phyloP scores from a whole-genome alignment of 176 grass and related monocot genomes.

The Juncus inflexus region DNA sequence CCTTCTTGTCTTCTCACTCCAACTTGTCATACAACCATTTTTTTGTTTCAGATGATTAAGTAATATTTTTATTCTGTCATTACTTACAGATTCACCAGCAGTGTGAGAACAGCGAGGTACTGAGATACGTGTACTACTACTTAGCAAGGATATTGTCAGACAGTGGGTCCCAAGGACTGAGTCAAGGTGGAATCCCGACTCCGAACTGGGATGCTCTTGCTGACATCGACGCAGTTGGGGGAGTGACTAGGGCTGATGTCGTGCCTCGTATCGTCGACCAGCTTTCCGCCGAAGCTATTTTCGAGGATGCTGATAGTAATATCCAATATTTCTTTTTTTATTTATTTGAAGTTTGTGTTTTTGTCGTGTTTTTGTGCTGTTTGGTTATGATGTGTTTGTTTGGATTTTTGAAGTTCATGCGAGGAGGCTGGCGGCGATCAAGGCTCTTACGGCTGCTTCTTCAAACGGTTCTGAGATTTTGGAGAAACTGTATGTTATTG shows the following conservation, averaged over 20 bases:
- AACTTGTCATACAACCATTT: slow-evolving; percentile 9
- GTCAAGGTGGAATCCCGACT: slow-evolving; percentile 91
- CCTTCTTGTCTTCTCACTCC: slow-evolving; percentile 5
- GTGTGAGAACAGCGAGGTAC: slow-evolving; percentile 87
- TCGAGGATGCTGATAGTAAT: slow-evolving; percentile 73
- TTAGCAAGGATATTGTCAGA: slow-evolving; percentile 95
- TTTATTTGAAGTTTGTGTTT: slow-evolving; percentile 11
- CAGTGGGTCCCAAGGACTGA: slow-evolving; percentile 89
- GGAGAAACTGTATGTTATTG: slow-evolving; percentile 80
- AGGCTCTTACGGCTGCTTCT: slow-evolving; percentile 72
- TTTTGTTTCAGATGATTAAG: no score
- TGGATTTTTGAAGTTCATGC: slow-evolving; percentile 78
- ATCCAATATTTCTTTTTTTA: slow-evolving; percentile 21
- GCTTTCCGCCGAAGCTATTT: slow-evolving; percentile 74
- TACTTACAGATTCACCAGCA: slow-evolving; percentile 95
- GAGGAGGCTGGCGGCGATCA: slow-evolving; percentile 82
- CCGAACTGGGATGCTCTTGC: slow-evolving; percentile 98
- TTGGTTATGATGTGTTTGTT: slow-evolving; percentile 15
- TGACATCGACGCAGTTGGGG: slow-evolving; percentile 89
- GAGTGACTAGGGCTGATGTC: slow-evolving; percentile 94
- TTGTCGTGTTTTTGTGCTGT: slow-evolving; percentile 6
- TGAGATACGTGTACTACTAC: slow-evolving; percentile 98
- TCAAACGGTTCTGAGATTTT: slow-evolving; percentile 67
- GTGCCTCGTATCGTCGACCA: slow-evolving; percentile 90
- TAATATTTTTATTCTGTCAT: slow-evolving; percentile 31